Percentiles rank a stretch among this genome's conserved stretches.
Conservation (phyloP, 1,139 yeast genomes). For the Casaregolazyma lundiana region DNA sequence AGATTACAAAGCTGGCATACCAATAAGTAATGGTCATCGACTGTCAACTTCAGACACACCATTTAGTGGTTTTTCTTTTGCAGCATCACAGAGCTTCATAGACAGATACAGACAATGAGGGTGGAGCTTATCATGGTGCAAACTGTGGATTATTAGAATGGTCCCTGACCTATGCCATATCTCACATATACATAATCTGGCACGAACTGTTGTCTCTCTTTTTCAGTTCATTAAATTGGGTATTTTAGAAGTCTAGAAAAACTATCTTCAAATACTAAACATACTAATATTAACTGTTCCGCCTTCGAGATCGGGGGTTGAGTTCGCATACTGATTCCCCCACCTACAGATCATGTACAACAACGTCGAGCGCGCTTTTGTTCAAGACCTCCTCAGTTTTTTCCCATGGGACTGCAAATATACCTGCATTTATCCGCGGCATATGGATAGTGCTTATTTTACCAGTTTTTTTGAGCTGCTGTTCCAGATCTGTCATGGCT, state of each 20-base stretch:
- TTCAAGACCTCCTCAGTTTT: slow-evolving; percentile 52
- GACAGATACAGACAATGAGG: slow-evolving; percentile 15
- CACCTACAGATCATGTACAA: slow-evolving; percentile 37
- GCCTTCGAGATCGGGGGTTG: too few relatives aligned
- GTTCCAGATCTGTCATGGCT: slow-evolving; percentile 45
- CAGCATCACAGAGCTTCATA: slow-evolving; percentile 31
- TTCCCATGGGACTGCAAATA: slow-evolving; percentile 76
- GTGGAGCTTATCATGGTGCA: too few relatives aligned
- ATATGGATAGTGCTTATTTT: slow-evolving; percentile 39
- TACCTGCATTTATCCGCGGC: slow-evolving; percentile 79
- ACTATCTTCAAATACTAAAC: too few relatives aligned
- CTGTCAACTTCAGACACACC: slow-evolving; percentile 13
- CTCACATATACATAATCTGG: too few relatives aligned
- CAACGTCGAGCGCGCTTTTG: slow-evolving; percentile 36
- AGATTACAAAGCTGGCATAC: slow-evolving; percentile 17
- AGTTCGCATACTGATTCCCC: too few relatives aligned
- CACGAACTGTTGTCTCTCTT: too few relatives aligned
- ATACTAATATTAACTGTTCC: too few relatives aligned
- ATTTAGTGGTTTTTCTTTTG: slow-evolving; percentile 33
- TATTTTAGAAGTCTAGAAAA: too few relatives aligned
- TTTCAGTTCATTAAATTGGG: too few relatives aligned
- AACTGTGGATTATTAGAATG: too few relatives aligned
- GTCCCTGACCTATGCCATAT: too few relatives aligned
- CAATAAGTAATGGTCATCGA: slow-evolving; percentile 11
- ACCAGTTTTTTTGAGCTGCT: slow-evolving; percentile 33